Conservation (phyloP, 257 asterid genomes). For the Solanum sitiens region DNA sequence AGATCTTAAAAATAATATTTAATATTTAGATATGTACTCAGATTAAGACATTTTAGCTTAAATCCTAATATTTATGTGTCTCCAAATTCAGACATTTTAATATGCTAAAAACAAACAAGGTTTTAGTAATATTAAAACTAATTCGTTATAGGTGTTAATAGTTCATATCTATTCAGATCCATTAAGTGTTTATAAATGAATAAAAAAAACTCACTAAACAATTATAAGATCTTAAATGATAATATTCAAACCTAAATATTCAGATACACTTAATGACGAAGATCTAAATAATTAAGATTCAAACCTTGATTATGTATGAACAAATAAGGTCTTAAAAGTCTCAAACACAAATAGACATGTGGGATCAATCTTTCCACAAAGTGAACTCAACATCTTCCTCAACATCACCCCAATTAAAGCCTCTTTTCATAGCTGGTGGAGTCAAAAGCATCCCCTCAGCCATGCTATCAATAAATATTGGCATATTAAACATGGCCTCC, state of each 20-base stretch:
- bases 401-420: conserved; percentile 33
- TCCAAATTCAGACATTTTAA: not conserved
- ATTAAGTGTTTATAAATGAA: not conserved
- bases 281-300: not conserved
- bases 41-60: not conserved
- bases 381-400: conserved; percentile 19
- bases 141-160: not conserved
- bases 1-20: not conserved
- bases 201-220: not conserved
- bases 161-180: not conserved
- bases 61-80: not conserved
- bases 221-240: not conserved
- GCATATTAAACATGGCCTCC: conserved; percentile 66
- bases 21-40: not conserved
- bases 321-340: not conserved
- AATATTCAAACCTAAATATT: not conserved
- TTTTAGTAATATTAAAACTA: not conserved
- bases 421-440: conserved; percentile 60
- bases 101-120: not conserved
- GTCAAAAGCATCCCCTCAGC: conserved; percentile 82
- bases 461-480: conserved; percentile 55
- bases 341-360: not conserved
- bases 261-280: not conserved
- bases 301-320: not conserved
- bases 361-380: conserved; percentile 33